Evolutionary conservation across 1,284 basidiomycete genomes (phyloP), one percentile per base, ranked within the genome.

Genomic region (Coniferiporia weirii): DNA sequence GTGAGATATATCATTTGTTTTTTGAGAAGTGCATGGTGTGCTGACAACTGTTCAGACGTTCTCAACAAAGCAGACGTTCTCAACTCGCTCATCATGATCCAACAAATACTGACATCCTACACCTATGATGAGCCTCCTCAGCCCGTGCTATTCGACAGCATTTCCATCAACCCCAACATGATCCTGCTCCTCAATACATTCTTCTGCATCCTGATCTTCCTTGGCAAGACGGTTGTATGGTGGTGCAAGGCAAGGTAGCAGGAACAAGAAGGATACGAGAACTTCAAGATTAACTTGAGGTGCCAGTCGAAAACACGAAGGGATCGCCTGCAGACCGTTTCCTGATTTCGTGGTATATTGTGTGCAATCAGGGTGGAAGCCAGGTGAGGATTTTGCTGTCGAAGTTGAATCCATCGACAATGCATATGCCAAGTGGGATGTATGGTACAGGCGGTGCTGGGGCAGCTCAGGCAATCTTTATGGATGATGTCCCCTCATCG

Each of bases 161-260:
- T 99, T 36, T 98, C 95, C 52, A 98, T 99, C 76, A 94, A 96
- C 71, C 91, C 92, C 51, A 95, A 99, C 69, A 93, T 95, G 65
- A 91, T 99, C 66, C 84, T 99, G 40, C 83, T 99, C n/a, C 87
- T 99, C 63, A 97, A 99, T 71, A 99, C 97, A 2, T 99, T 98
- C 84, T 99, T 99, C 93, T 96, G 99, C 73, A 98, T 99, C 66
- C 89, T 99, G 68, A 99, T 99, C 75, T 99, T 98, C 90, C 95
- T 99, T 71, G 97, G 97, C 34, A 94, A 96, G 74, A 95, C 95
- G n/a, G 84, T 99, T 56, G 95, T 96, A 0, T 91, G 95, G 72
- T 99, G 97, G 97, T 84, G 96, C 59, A 98, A 99, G 75, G 93
- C 94, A 17, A 95, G 95, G 6, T 99, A 99, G 71, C 97, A 99